phyloP scores from a whole-genome alignment of 176 grass and related monocot species.

The Avena eriantha region DNA sequence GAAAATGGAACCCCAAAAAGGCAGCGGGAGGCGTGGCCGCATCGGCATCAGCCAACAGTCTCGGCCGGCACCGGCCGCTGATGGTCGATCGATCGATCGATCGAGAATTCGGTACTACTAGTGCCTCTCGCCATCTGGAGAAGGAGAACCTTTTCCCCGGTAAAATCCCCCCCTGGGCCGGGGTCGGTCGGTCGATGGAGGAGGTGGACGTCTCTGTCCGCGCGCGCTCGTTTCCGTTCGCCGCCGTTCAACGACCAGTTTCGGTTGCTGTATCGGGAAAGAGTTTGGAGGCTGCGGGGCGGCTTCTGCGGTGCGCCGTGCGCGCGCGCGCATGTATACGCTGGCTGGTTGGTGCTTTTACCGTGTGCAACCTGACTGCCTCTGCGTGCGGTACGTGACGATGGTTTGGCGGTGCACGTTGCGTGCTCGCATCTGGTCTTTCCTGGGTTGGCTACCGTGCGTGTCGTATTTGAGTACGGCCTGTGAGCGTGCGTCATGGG shows the following conservation, averaged over 20 bases:
- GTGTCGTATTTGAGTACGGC: constrained; percentile 17
- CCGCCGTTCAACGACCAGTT: constrained; percentile 37
- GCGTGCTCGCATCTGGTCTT: constrained; percentile 39
- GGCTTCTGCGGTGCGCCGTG: neutral
- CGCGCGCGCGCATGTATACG: neutral
- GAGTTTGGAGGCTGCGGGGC: constrained; percentile 2
- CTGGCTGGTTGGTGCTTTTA: neutral
- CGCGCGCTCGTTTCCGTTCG: neutral
- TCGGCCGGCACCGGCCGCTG: neutral
- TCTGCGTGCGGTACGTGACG: neutral
- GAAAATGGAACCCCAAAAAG: neutral
- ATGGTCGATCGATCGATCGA: no score
- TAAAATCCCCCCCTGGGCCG: neutral
- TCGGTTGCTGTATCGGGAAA: constrained; percentile 47
- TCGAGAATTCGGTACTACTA: neutral
- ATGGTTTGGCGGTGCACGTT: constrained; percentile 27
- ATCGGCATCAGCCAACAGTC: constrained; percentile 35
- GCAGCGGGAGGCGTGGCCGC: constrained; percentile 33
- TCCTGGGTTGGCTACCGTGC: neutral
- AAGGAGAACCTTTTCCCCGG: constrained; percentile 6
- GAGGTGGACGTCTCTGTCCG: neutral
- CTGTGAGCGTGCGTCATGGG: neutral
- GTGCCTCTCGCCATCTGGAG: constrained; percentile 16
- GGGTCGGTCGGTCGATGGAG: neutral
- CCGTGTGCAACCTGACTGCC: neutral